These are phyloP conservation scores for Exsudoporus frostii DNA, from an alignment of 768 basidiomycete genomes.

Conservation along the genomic window DNA sequence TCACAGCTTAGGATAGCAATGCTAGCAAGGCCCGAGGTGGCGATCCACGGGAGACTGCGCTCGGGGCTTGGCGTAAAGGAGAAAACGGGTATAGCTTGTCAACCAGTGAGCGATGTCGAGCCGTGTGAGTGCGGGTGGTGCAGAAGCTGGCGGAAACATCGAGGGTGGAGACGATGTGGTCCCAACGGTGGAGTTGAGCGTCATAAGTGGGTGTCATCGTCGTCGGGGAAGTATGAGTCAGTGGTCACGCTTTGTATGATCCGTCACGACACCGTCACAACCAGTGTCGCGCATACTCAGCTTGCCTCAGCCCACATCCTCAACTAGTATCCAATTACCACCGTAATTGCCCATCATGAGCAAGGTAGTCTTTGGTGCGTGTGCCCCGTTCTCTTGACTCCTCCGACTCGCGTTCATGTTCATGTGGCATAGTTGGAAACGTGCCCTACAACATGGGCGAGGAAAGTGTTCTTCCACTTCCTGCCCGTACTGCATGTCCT, in stretches of 20 bases:
- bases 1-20: conserved; percentile 1
- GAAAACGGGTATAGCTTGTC: neutral
- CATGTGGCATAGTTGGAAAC: conserved; percentile 61
- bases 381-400: neutral
- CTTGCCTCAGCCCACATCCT: neutral
- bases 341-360: conserved; percentile 41
- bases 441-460: conserved; percentile 90
- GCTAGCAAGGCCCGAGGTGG: neutral
- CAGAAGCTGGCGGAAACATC: conserved; percentile 1
- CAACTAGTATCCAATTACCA: neutral
- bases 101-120: neutral
- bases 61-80: neutral
- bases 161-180: too few relatives aligned
- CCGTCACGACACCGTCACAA: conserved; percentile 16
- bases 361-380: conserved; percentile 71
- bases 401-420: conserved; percentile 4
- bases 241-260: conserved; percentile 1
- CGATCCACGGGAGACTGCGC: neutral
- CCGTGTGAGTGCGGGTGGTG: neutral
- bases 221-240: neutral
- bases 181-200: neutral
- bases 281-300: neutral
- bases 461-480: conserved; percentile 29
- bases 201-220: neutral
- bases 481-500: neutral